Percentiles rank a stretch among this genome's conserved stretches.
Evolutionary conservation across 148 eudicot species (phyloP).

Genomic region (Chenopodium album): DNA sequence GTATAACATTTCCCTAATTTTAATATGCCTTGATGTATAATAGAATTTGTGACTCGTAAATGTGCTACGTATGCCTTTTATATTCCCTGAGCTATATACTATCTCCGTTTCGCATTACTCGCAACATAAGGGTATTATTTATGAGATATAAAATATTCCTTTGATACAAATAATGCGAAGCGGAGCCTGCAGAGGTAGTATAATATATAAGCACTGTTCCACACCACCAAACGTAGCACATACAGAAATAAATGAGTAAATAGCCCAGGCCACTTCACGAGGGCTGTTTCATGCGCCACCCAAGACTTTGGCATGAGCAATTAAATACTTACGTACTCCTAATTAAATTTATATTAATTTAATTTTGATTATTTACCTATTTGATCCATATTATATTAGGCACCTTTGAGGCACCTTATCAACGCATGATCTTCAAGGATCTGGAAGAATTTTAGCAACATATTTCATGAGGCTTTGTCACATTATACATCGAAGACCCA

Average conservation of each 20-base stretch:
- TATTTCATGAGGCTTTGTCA: background rate
- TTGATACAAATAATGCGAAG: too few relatives aligned
- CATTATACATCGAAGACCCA: background rate
- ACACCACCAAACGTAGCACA: background rate
- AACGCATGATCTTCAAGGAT: background rate
- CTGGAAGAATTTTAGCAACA: background rate
- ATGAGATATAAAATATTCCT: too few relatives aligned
- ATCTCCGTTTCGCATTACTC: too few relatives aligned
- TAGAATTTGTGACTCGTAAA: too few relatives aligned
- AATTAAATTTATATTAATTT: too few relatives aligned
- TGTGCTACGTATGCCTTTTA: too few relatives aligned
- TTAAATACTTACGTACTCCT: background rate
- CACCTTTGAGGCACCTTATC: background rate
- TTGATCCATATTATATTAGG: background rate
- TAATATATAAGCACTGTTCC: background rate
- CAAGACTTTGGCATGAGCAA: background rate
- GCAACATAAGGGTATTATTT: too few relatives aligned
- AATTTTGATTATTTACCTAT: too few relatives aligned
- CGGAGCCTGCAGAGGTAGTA: too few relatives aligned
- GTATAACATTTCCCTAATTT: too few relatives aligned
- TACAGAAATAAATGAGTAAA: background rate
- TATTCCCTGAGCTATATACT: too few relatives aligned
- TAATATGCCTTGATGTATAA: too few relatives aligned
- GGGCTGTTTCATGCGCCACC: background rate
- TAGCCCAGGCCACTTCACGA: background rate